Base-by-base conservation (phyloP, 106 monocot species). In the Allium cepa region DNA sequence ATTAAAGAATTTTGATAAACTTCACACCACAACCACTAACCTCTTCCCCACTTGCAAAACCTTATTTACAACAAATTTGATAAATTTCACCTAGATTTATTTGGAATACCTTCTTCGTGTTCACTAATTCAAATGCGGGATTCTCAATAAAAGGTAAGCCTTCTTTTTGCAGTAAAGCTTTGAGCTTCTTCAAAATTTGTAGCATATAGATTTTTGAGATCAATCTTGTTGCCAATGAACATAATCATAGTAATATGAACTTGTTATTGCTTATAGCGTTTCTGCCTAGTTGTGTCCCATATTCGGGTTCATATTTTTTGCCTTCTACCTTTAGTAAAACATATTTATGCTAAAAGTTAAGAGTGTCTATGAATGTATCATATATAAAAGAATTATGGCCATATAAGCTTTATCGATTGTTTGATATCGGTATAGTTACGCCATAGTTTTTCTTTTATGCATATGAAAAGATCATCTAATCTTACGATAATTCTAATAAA, bases 111-210 rank as follows among this genome's bases (percentile, higher is more conserved):
- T 72, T 67, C 81, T 86, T 82, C 11, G 82, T 79, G 51, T 86
- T 86, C 8, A 64, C 66, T 0, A 79, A 75, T 51, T 86, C 85
- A 15, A 86, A 69, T 7, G 85, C 85, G 14, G 85, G 82, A 8
- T 81, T 86, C 66, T 86, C 85, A 4, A 85, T 78, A 46, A 80
- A 85, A 36, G 78, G 79, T 26, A 84, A 60, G 8, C 77, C 77
- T 59, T 84, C 84, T n/a, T 16, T 56, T 68, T 71, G 80, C 80
- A 11, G 84, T 80, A 47, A 74, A 80, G 8, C 61, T 59, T 49
- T 80, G 70, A 8, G 80, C 84, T 45, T 81, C 84, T 8, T 80
- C 84, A 0, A 80, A 55, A 46, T 72, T 64, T 2, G 81, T 74
- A 77, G n/a, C 77, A 18, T 77, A 56, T 14, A 85, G 67, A 66